Evolutionary conservation across 2,329 filamentous ascomycete genomes (phyloP).

Genomic region (Westerdykella ornata): DNA sequence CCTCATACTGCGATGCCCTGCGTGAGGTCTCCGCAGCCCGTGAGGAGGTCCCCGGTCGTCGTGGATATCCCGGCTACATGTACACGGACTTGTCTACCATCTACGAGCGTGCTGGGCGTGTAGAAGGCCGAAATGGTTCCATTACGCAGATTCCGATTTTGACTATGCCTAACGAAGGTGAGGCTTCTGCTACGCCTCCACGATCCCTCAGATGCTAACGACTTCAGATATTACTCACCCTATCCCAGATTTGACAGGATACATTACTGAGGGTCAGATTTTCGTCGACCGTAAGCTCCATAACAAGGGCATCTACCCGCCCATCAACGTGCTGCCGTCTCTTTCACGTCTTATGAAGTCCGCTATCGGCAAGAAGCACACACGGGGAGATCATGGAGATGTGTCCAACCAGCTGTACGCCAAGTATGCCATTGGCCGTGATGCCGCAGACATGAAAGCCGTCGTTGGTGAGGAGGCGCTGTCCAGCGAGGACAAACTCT

Average conservation of each 20-base stretch:
- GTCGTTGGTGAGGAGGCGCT: constrained; percentile 97
- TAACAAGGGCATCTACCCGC: constrained; percentile 97
- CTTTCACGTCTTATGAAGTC: constrained; percentile 99
- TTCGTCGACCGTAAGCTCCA: constrained; percentile 88
- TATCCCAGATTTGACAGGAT: constrained; percentile 96
- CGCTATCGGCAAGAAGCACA: constrained; percentile 95
- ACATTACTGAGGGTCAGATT: constrained; percentile 98
- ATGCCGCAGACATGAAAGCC: constrained; percentile 97
- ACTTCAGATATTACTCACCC: constrained; percentile 87
- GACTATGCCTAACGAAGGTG: constrained; percentile 97
- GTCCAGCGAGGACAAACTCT: constrained; percentile 93
- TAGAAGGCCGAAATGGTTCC: constrained; percentile 91
- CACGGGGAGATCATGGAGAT: constrained; percentile 92
- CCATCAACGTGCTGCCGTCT: constrained; percentile 96
- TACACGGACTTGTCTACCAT: constrained; percentile 99
- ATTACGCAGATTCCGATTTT: constrained; percentile 98
- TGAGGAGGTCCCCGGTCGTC: constrained; percentile 97
- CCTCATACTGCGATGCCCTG: constrained; percentile 96
- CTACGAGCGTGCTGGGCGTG: constrained; percentile 97
- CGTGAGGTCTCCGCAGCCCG: constrained; percentile 96
- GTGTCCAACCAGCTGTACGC: constrained; percentile 99
- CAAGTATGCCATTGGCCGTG: constrained; percentile 98
- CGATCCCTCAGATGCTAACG: constrained; percentile 10
- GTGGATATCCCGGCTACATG: constrained; percentile 99
- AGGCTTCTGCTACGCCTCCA: constrained; percentile 8